Conservation (phyloP, 345 rosid genomes). For the Tarenaya hassleriana region DNA sequence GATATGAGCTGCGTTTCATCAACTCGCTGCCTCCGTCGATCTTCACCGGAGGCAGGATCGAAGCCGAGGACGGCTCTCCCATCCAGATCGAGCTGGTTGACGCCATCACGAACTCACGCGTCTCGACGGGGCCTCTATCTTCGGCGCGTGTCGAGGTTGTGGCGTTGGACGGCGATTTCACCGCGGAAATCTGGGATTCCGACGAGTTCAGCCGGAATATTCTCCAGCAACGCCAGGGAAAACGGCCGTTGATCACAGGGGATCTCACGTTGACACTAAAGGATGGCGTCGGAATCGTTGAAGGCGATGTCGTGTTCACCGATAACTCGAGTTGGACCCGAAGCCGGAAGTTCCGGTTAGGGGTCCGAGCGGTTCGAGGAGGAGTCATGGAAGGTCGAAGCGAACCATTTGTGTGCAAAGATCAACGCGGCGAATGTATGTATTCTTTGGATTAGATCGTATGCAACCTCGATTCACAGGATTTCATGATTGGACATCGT, state of each 20-base stretch:
- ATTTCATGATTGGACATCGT: no score
- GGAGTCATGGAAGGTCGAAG: constrained; percentile 59
- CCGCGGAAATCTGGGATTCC: constrained; percentile 43
- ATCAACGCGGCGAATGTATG: constrained; percentile 86
- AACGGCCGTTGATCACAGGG: constrained; percentile 64
- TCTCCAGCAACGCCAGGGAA: constrained; percentile 56
- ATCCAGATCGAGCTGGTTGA: constrained; percentile 44
- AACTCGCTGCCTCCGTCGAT: constrained; percentile 33
- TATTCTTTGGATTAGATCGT: constrained; percentile 11
- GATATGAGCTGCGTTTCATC: constrained; percentile 39
- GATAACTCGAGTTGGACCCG: constrained; percentile 85
- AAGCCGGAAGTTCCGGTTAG: constrained; percentile 65
- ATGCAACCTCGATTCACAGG: constrained; percentile 11
- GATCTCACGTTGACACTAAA: constrained; percentile 36
- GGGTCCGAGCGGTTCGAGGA: constrained; percentile 41
- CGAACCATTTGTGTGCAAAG: constrained; percentile 61
- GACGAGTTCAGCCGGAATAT: constrained; percentile 37
- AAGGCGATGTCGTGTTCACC: constrained; percentile 42
- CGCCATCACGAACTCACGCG: constrained; percentile 26
- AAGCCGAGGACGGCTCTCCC: constrained; percentile 38
- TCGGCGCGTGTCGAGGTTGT: constrained; percentile 48
- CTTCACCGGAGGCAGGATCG: constrained; percentile 54
- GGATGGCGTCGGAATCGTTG: constrained; percentile 42
- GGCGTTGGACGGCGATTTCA: constrained; percentile 59
- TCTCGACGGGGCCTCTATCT: constrained; percentile 43